phyloP scores from a whole-genome alignment of 2,329 filamentous ascomycete genomes.

The Pseudonectria buxi region DNA sequence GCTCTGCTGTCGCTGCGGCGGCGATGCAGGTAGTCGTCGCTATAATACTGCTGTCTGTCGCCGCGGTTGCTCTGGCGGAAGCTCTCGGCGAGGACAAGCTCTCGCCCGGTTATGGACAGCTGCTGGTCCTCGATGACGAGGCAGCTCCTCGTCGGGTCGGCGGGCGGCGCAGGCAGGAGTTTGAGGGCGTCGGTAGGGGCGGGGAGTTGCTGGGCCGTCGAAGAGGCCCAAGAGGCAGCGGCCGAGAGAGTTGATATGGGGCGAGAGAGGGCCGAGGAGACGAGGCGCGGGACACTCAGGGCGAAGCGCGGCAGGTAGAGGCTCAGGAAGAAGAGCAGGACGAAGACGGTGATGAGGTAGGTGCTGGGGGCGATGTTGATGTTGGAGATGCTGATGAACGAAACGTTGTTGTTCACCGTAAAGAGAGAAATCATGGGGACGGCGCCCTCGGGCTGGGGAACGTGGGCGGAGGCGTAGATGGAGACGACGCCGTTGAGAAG shows the following conservation, averaged over 20 bases:
- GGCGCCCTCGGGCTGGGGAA: slow-evolving; percentile 2
- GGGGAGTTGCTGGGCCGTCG: not conserved
- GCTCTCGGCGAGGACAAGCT: slow-evolving; percentile 17
- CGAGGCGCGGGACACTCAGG: slow-evolving; percentile 27
- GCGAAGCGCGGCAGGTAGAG: slow-evolving; percentile 38
- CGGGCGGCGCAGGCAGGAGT: slow-evolving; percentile 19
- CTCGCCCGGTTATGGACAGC: slow-evolving; percentile 24
- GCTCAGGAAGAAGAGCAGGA: slow-evolving; percentile 45
- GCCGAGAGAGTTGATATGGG: slow-evolving; percentile 9
- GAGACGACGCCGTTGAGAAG: not conserved
- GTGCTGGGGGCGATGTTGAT: slow-evolving; percentile 53
- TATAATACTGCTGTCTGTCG: no score
- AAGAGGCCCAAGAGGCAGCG: no score
- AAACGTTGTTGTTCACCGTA: slow-evolving; percentile 56
- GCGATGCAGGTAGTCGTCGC: not conserved
- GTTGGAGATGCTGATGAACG: slow-evolving; percentile 52
- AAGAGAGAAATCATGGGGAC: slow-evolving; percentile 51
- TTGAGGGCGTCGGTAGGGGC: slow-evolving; percentile 16
- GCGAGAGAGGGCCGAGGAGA: slow-evolving; percentile 21
- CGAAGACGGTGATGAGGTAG: slow-evolving; percentile 44
- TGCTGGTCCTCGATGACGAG: slow-evolving; percentile 29
- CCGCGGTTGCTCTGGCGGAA: not conserved
- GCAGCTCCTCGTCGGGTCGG: slow-evolving; percentile 12
- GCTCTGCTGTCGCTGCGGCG: slow-evolving; percentile 5
- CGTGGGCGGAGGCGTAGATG: not conserved